Evolutionary conservation across 2,329 filamentous ascomycete species (phyloP), one percentile per base, ranked within the genome.

Genomic region (Fusarium longipes): DNA sequence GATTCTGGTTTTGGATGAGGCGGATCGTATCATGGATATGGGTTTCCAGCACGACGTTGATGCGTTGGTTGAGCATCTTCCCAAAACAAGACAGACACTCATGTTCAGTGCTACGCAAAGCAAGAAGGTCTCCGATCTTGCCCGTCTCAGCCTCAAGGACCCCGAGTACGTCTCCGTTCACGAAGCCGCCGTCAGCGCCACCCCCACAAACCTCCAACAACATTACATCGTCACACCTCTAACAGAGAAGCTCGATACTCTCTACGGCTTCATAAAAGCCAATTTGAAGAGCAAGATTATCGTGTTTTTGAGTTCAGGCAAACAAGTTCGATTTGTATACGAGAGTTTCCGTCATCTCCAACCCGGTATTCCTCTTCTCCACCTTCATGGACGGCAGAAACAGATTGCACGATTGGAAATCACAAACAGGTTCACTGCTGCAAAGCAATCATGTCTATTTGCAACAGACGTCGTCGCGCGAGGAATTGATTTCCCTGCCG

Each of bases 51-150:
- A 85, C 7, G 93, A 93, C 2, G 90, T 99, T 5, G 96, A 99
- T 79, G 96, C 96, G 1, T 91, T 99, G 49, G 81, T 99, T 27
- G 93, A 97, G 64, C 96, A 98, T 76, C 83, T 99, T 3, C 96
- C 96, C 1, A 90, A 88, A 72, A 83, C 90, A 27, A 86, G 96
- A 64, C 96, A 99, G 80, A 99, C 96, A 0, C 84, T 99, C 75
- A 87, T 99, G 11, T 99, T 98, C 82, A 96, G 92, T 75, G 96
- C 96, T 0, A 99, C 96, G 0, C 96, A 99, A 79, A 98, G 94
- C 69, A 96, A 93, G 75, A 93, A 91, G 75, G 92, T 99, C 1
- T 96, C 93, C 0, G 96, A 99, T 77, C 84, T 99, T 55, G 95
- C 95, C 1, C 87, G 96, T 44, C 80, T 99, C 63, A 97, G 93